phyloP scores from a whole-genome alignment of 768 basidiomycete genomes.

The Amanita exitialis region DNA sequence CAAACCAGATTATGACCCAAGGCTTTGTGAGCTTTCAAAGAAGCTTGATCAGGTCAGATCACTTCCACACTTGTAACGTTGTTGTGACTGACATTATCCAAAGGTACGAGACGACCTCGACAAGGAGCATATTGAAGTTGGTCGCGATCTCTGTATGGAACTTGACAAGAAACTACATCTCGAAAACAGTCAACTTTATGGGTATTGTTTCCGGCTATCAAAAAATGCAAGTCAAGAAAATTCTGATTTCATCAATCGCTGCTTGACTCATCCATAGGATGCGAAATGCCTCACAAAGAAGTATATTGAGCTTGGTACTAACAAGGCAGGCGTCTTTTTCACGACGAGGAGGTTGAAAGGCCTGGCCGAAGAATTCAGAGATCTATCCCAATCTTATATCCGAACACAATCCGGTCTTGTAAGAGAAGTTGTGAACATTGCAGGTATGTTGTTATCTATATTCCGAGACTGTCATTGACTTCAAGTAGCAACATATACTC shows the following conservation, averaged over 20 bases:
- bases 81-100: background rate
- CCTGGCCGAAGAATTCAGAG: constrained; percentile 62
- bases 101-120: constrained; percentile 75
- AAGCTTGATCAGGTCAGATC: constrained; percentile 46
- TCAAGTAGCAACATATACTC: constrained; percentile 78
- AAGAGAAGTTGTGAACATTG: constrained; percentile 88
- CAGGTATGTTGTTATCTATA: constrained; percentile 42
- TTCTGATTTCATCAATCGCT: background rate
- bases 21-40: constrained; percentile 56
- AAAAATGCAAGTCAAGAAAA: constrained; percentile 56
- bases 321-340: constrained; percentile 85
- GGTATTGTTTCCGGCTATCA: constrained; percentile 88
- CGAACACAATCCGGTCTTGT: constrained; percentile 75
- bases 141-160: constrained; percentile 66
- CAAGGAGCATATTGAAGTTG: constrained; percentile 62
- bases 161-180: constrained; percentile 93
- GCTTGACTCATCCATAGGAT: constrained; percentile 42
- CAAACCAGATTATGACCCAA: constrained; percentile 82
- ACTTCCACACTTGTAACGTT: background rate
- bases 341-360: constrained; percentile 68
- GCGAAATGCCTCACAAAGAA: constrained; percentile 57
- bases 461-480: background rate
- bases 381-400: constrained; percentile 58
- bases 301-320: constrained; percentile 78
- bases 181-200: constrained; percentile 82